Evolutionary conservation across 805 yeast genomes (phyloP), one percentile per base, ranked within the genome.

Genomic region (Ogataea ganodermae): DNA sequence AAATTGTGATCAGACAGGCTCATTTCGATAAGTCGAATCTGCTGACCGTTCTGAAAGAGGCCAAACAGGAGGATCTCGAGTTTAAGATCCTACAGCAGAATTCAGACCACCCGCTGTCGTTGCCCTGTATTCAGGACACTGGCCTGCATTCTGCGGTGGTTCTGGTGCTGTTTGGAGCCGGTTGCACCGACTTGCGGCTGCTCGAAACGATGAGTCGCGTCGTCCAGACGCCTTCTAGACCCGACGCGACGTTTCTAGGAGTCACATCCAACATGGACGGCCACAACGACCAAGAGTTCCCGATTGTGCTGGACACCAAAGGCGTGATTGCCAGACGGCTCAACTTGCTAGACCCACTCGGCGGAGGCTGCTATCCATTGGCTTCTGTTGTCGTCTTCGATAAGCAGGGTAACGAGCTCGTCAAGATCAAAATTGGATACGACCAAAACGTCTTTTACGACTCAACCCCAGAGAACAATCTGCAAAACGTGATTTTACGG

Each of bases 351-450:
- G 67, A 67, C 48, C 72, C 72, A 3, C 46, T 68, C 7, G 72
- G 72, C 20, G 72, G 72, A 22, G 70, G 69, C 1, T 38, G 58
- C 12, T 68, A 59, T 50, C 69, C 72, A 0, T 38, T 65, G 18
- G 60, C 63, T 12, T 58, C 66, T 16, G 52, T 68, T 6, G 21
- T 68, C 9, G 22, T 65, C 8, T 63, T 59, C 43, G 61, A 64
- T 41, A 23, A 28, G 13, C 6, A 22, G 3, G 65, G 65, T 10
- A 30, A 36, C 13, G 69, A 65, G 48, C 33, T 57, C 10, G 42
- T 49, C 6, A 46, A 58, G 37, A 48, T 65, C 21, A 54, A 45
- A n/a, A 14, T 63, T 5, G 65, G 61, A 5, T 63, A 62, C 48
- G 67, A 64, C 48, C 49, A 37, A 32, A 48, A 52, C n/a, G 42